These are phyloP conservation scores for Atkinsonella hypoxylon DNA, from an alignment of 2,329 filamentous ascomycete genomes.

Conservation along the genomic window DNA sequence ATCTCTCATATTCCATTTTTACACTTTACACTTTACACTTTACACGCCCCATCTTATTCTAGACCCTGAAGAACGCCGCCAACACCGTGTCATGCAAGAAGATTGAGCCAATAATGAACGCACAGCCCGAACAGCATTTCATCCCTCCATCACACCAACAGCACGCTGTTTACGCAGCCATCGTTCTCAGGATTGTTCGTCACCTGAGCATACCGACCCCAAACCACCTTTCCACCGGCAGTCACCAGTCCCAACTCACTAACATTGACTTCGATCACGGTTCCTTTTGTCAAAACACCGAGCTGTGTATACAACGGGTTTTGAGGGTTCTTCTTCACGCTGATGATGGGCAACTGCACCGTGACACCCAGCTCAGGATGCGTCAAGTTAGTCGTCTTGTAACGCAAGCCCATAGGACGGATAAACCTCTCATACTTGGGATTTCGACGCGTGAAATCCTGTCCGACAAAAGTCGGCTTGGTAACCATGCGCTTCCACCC, in stretches of 20 bases:
- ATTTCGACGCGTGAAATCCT: constrained; percentile 78
- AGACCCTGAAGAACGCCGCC: constrained; percentile 10
- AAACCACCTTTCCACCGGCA: constrained; percentile 82
- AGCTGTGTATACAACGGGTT: constrained; percentile 87
- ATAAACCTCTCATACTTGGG: constrained; percentile 60
- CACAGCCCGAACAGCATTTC: not conserved
- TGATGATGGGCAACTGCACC: constrained; percentile 71
- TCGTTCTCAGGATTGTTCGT: constrained; percentile 38
- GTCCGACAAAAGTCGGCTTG: constrained; percentile 63
- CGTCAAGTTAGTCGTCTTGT: constrained; percentile 43
- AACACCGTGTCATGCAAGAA: constrained; percentile 18
- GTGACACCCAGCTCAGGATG: constrained; percentile 77
- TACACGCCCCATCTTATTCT: not conserved
- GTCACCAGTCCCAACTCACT: constrained; percentile 85
- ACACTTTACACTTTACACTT: no score
- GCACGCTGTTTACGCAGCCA: constrained; percentile 31
- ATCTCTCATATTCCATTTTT: no score
- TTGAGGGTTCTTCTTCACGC: constrained; percentile 58
- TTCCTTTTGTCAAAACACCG: constrained; percentile 79
- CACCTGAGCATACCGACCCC: constrained; percentile 62
- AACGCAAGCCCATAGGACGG: constrained; percentile 36
- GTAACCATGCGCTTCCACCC: constrained; percentile 59
- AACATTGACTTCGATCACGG: constrained; percentile 77
- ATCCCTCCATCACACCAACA: constrained; percentile 18
- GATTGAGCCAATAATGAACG: constrained; percentile 3